Percentiles rank a stretch among this genome's conserved stretches.
These are phyloP conservation scores for Biscutella laevigata DNA, from an alignment of 441 rosid species.

Conservation along the genomic window DNA sequence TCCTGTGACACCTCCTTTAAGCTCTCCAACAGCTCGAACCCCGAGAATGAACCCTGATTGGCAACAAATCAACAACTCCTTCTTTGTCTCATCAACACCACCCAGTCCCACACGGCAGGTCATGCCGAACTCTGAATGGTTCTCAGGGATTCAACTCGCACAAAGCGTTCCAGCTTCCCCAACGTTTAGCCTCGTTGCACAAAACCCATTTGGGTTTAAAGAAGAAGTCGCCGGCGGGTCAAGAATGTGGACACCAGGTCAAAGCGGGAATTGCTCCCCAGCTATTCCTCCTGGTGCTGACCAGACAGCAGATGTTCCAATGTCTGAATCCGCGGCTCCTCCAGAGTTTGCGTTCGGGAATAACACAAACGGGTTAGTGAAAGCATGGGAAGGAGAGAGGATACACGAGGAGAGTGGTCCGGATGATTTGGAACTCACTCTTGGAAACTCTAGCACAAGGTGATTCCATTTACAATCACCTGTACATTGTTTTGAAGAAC, in stretches of 20 bases:
- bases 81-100: conserved; percentile 49
- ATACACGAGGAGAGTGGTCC: conserved; percentile 65
- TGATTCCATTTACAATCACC: conserved; percentile 11
- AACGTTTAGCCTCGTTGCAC: conserved; percentile 51
- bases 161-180: conserved; percentile 55
- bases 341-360: conserved; percentile 68
- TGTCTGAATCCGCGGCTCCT: conserved; percentile 30
- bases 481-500: conserved; percentile 16
- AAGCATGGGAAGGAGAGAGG: conserved; percentile 78
- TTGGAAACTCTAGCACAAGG: conserved; percentile 59
- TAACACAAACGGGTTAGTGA: conserved; percentile 40
- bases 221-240: conserved; percentile 46
- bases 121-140: conserved; percentile 62
- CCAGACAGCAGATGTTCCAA: conserved; percentile 52
- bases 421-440: conserved; percentile 71
- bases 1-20: conserved; percentile 65
- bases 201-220: conserved; percentile 48
- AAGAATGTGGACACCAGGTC: conserved; percentile 60
- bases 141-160: conserved; percentile 50
- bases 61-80: conserved; percentile 39
- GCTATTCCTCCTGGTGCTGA: conserved; percentile 44
- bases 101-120: conserved; percentile 54
- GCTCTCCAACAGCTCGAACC: conserved; percentile 60
- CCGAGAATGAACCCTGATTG: conserved; percentile 40
- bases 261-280: conserved; percentile 72